A percentile compares a stretch with the other conserved stretches of the same genome.
Conservation (phyloP, 2,329 filamentous ascomycete species). For the Claviceps purpurea region DNA sequence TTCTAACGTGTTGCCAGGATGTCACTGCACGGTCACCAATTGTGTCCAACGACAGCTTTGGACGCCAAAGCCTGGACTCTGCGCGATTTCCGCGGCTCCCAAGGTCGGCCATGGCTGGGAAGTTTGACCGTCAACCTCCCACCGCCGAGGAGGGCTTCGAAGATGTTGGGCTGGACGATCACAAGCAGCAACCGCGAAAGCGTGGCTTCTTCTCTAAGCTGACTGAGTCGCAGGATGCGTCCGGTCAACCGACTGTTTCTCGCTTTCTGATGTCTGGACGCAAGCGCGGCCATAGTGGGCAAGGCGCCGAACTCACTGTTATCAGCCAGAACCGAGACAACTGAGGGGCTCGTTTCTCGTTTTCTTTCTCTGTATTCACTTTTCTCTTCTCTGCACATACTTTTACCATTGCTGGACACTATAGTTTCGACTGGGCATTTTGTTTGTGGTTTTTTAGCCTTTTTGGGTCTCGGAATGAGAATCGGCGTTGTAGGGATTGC, state of each 20-base stretch:
- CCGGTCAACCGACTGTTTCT: constrained; percentile 29
- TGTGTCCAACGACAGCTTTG: constrained; percentile 40
- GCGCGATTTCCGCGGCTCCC: constrained; percentile 49
- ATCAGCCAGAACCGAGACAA: constrained; percentile 34
- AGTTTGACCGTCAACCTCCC: constrained; percentile 45
- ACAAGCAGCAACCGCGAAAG: constrained; percentile 37
- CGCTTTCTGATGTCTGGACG: constrained; percentile 57
- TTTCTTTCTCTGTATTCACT: not conserved
- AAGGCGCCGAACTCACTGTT: constrained; percentile 55
- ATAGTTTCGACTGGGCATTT: not conserved
- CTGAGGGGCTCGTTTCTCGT: constrained; percentile 6
- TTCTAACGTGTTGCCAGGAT: constrained; percentile 42
- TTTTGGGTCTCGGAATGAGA: too few species aligned
- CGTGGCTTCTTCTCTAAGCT: constrained; percentile 67
- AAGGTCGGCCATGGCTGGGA: constrained; percentile 45
- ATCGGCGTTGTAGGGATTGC: too few species aligned
- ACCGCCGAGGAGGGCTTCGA: constrained; percentile 74
- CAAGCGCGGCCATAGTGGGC: constrained; percentile 52
- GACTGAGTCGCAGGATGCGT: constrained; percentile 40
- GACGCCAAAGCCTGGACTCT: constrained; percentile 72
- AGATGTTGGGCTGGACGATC: constrained; percentile 78
- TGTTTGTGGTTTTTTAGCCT: not conserved
- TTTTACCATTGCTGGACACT: not conserved
- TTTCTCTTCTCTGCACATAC: not conserved
- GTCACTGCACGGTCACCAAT: constrained; percentile 80